These are phyloP conservation scores for Phaeosphaeriaceae sp. DNA, from an alignment of 2,329 filamentous ascomycete species.

Conservation along the genomic window DNA sequence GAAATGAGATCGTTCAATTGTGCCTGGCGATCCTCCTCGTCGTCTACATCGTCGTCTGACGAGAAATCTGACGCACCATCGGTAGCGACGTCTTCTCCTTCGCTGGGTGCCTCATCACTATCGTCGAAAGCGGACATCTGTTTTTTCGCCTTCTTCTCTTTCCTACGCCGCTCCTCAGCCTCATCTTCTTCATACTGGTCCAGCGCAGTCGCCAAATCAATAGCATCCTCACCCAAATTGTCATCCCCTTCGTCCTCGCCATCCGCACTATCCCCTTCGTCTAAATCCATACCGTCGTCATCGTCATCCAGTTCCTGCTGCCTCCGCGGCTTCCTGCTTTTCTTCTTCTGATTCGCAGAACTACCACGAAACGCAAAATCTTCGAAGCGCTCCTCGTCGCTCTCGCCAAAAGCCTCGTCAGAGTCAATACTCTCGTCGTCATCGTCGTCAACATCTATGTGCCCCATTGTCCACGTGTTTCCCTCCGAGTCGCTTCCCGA, in stretches of 20 bases:
- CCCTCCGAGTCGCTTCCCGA: conserved; percentile 85
- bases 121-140: conserved; percentile 54
- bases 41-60: conserved; percentile 53
- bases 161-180: conserved; percentile 32
- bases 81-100: conserved; percentile 52
- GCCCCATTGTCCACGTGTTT: conserved; percentile 81
- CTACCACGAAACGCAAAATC: conserved; percentile 73
- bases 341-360: conserved; percentile 57
- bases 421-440: conserved; percentile 74
- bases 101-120: conserved; percentile 60
- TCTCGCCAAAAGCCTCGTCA: conserved; percentile 86
- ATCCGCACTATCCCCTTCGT: conserved; percentile 54
- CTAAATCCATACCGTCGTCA: conserved; percentile 54
- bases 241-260: conserved; percentile 64
- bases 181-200: conserved; percentile 55
- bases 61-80: conserved; percentile 59
- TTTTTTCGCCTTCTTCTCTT: conserved; percentile 41
- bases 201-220: conserved; percentile 67
- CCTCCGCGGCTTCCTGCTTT: conserved; percentile 47
- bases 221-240: conserved; percentile 67
- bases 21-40: conserved; percentile 62
- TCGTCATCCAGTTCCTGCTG: conserved; percentile 28
- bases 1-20: conserved; percentile 73
- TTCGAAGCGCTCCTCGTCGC: conserved; percentile 84
- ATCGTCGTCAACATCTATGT: conserved; percentile 63